Base-by-base conservation (phyloP, 2,329 filamentous ascomycete genomes). In the Moelleriella libera region DNA sequence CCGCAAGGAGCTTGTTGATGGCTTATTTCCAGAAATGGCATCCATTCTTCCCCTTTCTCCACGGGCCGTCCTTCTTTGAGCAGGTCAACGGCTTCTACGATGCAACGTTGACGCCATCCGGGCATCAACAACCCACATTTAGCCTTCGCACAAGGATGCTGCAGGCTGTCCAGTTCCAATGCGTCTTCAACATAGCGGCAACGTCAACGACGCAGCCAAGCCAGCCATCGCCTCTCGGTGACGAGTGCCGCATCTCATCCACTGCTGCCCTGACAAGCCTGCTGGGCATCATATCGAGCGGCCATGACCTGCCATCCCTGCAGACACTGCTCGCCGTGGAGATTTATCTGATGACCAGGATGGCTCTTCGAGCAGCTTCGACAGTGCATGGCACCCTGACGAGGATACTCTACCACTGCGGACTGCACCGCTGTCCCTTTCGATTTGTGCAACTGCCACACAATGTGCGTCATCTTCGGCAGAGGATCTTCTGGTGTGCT, bases 11-110 rank as follows among this genome's bases (percentile, higher is more conserved):
- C 40, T 59, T 74, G 2, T 63, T 73, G 46, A 68, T 71, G 56
- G 58, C 63, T 14, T 75, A 73, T 51, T 75, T 75, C 54, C 67
- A 63, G 52, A 61, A 66, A 8, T 75, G 71, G 70, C 72, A 75
- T 60, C 70, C 70, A 1, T 58, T 75, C 10, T 71, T 74, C 49
- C 72, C 72, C 0, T 74, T 75, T 50, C 53, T 75, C 4, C 70
- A 74, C 44, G 72, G 72, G 0, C 71, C 69, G 1, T 67, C 66
- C 1, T 72, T 74, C 44, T 53, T 74, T 29, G 61, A 65, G 32
- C 61, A 67, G 11, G 62, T 75, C 52, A 64, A 42, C 14, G 41
- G n/a, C 9, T 42, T 42, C 21, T 42, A 42, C n/a, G 41, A 42
- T 29, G 32, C 32, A 12, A 12, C 32, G 12, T 37, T 37, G 32